Evolutionary conservation across 305 asterid species (phyloP), one percentile per base, ranked within the genome.

Genomic region (Fraxinus angustifolia): DNA sequence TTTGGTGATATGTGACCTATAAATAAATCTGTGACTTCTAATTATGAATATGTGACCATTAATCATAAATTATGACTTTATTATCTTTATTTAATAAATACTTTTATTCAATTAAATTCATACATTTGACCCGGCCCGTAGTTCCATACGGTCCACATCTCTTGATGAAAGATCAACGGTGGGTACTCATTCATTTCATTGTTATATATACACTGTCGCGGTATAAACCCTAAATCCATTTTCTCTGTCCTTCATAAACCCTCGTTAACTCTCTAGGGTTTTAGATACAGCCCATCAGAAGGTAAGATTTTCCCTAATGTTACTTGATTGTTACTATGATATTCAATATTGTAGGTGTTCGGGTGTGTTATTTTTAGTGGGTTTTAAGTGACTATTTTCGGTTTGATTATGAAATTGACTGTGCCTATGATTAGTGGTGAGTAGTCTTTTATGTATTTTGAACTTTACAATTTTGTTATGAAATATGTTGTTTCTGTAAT

Each of bases 241-340:
- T 74, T 67, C 76, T 8, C 26, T 23, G 60, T 5, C 35, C 38
- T 12, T 33, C 33, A 75, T 71, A 87, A 87, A 85, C 90, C 84
- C 62, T 42, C 70, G 36, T 70, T 48, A 40, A 62, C 65, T 35
- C 56, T 34, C 30, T 85, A 83, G 88, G 90, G 90, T 85, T 87
- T 87, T 35, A 76, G 75, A 76, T 6, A 21, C n/a, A 65, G 8
- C 65, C 45, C 56, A 5, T 70, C 76, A 8, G 34, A 34, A 81
- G 87, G 89, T 82, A 34, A 34, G 65, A 60, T 73, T 56, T 56
- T 72, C 28, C 58, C 79, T 16, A 26, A 78, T 12, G 36, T 16
- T 72, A 75, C 34, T 28, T 79, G 30, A 19, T 10, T 10, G 5
- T 12, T 8, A 38, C 40, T 8, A n/a, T 31, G 56, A n/a, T 53